These are phyloP conservation scores for Aspergillus nomiae DNA, from an alignment of 2,329 filamentous ascomycete genomes.

Conservation along the genomic window DNA sequence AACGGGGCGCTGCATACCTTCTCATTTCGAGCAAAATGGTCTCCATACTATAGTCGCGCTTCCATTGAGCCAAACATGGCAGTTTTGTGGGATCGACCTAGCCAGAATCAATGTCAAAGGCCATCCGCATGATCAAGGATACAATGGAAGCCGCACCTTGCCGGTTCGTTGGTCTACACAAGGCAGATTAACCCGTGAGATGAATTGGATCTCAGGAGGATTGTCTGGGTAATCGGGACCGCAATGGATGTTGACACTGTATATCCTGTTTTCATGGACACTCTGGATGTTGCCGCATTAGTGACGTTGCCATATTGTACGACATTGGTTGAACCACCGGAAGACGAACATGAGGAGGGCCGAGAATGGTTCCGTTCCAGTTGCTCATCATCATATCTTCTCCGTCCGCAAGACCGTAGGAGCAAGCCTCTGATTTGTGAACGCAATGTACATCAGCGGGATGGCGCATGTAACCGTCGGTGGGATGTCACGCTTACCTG, in stretches of 20 bases:
- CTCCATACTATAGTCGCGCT: conserved; percentile 92
- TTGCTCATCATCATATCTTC: conserved; percentile 97
- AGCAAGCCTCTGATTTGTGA: conserved; percentile 75
- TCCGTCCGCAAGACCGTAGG: conserved; percentile 90
- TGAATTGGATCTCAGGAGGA: conserved; percentile 87
- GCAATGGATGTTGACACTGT: conserved; percentile 96
- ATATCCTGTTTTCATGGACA: conserved; percentile 97
- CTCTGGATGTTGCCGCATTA: conserved; percentile 58
- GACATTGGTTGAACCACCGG: conserved; percentile 2
- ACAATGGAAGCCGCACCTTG: conserved; percentile 52
- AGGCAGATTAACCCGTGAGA: conserved; percentile 94
- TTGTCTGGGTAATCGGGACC: conserved; percentile 84
- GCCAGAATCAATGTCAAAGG: conserved; percentile 6
- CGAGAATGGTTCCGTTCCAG: conserved; percentile 98
- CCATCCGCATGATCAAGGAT: background rate
- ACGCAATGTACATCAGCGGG: conserved; percentile 26
- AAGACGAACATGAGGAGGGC: conserved; percentile 82
- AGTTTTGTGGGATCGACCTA: conserved; percentile 82
- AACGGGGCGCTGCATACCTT: conserved; percentile 53
- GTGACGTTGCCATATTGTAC: conserved; percentile 8
- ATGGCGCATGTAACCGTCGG: conserved; percentile 10
- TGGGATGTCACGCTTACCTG: conserved; percentile 54
- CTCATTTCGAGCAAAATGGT: conserved; percentile 84
- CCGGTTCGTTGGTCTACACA: conserved; percentile 83
- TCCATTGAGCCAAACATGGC: conserved; percentile 86